These are phyloP conservation scores for Chlorella variabilis DNA, from an alignment of 163 green algal genomes.

Conservation along the genomic window DNA sequence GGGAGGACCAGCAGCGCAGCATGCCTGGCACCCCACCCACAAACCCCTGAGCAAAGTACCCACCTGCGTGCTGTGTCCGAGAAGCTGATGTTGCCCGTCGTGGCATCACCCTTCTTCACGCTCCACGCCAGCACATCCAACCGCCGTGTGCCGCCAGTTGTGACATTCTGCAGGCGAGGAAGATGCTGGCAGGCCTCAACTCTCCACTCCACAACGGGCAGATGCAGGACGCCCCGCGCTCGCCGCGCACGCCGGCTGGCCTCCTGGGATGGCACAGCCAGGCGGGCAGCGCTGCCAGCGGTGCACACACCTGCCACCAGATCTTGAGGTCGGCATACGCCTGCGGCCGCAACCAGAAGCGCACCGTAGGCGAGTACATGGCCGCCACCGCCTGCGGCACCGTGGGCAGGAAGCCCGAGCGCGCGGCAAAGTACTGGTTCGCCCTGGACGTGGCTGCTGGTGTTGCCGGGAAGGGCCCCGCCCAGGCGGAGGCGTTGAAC, in stretches of 20 bases:
- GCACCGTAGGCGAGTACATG: neutral
- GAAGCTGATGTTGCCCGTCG: neutral
- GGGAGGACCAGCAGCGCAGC: neutral
- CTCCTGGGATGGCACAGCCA: too few relatives aligned
- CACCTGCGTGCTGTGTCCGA: neutral
- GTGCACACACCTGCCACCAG: neutral
- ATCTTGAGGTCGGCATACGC: neutral
- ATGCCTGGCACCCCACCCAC: too few relatives aligned
- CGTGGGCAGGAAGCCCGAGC: neutral
- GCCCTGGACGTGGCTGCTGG: neutral
- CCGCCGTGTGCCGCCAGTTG: neutral
- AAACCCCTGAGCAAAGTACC: too few relatives aligned
- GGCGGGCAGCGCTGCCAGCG: too few relatives aligned
- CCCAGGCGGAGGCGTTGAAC: neutral
- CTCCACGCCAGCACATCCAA: conserved; percentile 18
- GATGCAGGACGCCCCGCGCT: too few relatives aligned
- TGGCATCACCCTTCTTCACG: neutral
- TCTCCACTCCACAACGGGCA: too few relatives aligned
- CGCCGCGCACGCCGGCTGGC: too few relatives aligned
- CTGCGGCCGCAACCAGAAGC: neutral
- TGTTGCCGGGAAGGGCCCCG: neutral
- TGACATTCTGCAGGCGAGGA: neutral
- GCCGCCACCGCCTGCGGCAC: neutral
- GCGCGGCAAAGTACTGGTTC: neutral
- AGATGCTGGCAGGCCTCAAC: too few relatives aligned